phyloP scores from a whole-genome alignment of 192 early-diverging fungal species.

The Coemansia sp. region DNA sequence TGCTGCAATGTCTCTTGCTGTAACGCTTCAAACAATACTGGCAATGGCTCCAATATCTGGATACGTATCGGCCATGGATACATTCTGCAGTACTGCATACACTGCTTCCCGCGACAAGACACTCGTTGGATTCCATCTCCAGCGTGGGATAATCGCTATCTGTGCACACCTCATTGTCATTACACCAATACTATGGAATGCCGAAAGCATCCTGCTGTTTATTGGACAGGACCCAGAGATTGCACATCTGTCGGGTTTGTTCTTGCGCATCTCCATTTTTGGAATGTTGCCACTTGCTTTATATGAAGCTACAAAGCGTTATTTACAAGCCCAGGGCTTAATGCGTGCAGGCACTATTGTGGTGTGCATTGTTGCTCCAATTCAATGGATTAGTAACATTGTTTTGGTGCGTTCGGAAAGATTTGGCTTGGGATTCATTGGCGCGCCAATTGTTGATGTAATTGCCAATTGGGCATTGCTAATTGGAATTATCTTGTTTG shows the following conservation, averaged over 20 bases:
- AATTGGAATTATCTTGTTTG: constrained; percentile 64
- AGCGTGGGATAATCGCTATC: constrained; percentile 7
- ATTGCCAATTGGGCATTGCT: constrained; percentile 72
- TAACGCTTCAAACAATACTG: background rate
- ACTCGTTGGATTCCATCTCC: constrained; percentile 11
- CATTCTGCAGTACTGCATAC: background rate
- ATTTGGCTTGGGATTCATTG: constrained; percentile 71
- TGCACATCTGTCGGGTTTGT: constrained; percentile 60
- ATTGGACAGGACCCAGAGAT: constrained; percentile 74
- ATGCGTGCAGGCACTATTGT: constrained; percentile 80
- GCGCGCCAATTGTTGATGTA: constrained; percentile 74
- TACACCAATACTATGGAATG: constrained; percentile 63
- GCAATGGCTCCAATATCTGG: constrained; percentile 5
- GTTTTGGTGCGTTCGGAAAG: constrained; percentile 68
- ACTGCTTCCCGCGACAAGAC: constrained; percentile 11
- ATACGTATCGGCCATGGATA: constrained; percentile 2
- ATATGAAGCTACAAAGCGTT: constrained; percentile 80
- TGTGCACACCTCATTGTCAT: constrained; percentile 58
- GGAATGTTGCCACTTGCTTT: constrained; percentile 72
- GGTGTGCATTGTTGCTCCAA: constrained; percentile 63
- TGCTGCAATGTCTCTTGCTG: constrained; percentile 6
- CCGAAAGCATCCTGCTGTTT: constrained; percentile 65
- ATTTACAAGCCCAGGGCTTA: constrained; percentile 77
- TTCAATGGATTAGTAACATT: constrained; percentile 76
- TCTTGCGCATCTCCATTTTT: constrained; percentile 63